Conservation (phyloP, 768 basidiomycete species). For the Russula abietina region DNA sequence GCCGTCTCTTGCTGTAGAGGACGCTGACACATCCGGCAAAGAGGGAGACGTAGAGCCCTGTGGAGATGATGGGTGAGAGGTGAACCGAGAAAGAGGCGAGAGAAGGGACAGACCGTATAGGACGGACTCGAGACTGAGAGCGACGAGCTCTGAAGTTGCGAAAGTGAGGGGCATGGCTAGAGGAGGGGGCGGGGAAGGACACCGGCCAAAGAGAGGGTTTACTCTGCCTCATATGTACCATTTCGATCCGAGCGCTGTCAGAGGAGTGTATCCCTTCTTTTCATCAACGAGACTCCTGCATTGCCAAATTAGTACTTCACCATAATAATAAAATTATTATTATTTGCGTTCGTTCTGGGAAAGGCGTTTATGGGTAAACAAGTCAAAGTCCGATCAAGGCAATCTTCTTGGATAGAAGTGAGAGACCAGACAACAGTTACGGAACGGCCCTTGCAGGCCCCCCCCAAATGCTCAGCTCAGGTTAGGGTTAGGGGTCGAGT, state of each 20-base stretch:
- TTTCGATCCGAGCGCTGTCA: slow-evolving; percentile 1
- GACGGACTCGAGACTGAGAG: slow-evolving; percentile 15
- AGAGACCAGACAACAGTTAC: too few relatives aligned
- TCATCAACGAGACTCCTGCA: too few relatives aligned
- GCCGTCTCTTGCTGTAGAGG: slow-evolving; percentile 14
- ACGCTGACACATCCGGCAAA: slow-evolving; percentile 17
- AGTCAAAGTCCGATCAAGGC: too few relatives aligned
- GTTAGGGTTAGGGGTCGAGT: too few relatives aligned
- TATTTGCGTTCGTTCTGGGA: too few relatives aligned
- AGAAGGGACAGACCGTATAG: slow-evolving; percentile 10
- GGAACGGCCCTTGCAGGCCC: too few relatives aligned
- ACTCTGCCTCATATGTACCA: slow-evolving; percentile 21
- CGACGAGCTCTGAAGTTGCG: slow-evolving; percentile 16
- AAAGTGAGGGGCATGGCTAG: slow-evolving; percentile 8
- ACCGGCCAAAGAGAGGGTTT: slow-evolving; percentile 6
- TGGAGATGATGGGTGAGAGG: neutral
- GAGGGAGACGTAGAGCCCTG: slow-evolving; percentile 16
- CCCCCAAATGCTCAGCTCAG: too few relatives aligned
- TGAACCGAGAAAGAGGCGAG: too few relatives aligned
- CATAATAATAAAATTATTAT: too few relatives aligned
- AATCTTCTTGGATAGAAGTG: too few relatives aligned
- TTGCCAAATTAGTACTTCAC: neutral
- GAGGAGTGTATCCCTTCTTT: too few relatives aligned
- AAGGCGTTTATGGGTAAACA: too few relatives aligned
- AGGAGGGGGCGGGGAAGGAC: slow-evolving; percentile 3